Base-by-base conservation (phyloP, 768 basidiomycete genomes). In the Tricholoma flavovirens region DNA sequence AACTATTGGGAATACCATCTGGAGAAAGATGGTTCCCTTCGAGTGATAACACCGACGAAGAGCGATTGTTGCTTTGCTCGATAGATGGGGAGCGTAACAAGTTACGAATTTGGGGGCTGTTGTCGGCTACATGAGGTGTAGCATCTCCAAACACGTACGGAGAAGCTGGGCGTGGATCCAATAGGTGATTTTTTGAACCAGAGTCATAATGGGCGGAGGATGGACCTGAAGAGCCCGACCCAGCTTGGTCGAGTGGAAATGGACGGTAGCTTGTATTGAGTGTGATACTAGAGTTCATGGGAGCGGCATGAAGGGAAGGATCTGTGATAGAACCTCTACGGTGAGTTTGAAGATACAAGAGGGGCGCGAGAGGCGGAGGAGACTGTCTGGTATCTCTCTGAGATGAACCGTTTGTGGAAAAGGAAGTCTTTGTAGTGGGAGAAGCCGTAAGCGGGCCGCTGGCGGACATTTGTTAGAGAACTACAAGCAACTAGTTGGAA, bases 241-340 rank as follows among this genome's bases (percentile, higher is more conserved):
- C 52, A 12, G 60, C 62, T 42, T 65, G 67, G 32, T 70, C 67
- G 8, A 56, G 33, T 32, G 55, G 61, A 40, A 40, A 8, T 38
- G 61, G 62, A 24, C 67, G 68, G 60, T 66, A 67, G 36, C 21
- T 59, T 43, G 62, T 59, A 64, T 62, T 65, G 30, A 63, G 59
- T 56, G 72, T 73, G 43, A 64, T 49, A 51, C 53, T 67, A 4
- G 77, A 70, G 35, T 53, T 53, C 52, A 53, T 53, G 36, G 52
- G 38, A 24, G 82, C 75, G 57, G 84, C 83, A 71, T 89, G 87
- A 50, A 90, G 77, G 40, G 86, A 84, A 3, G 89, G 89, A 75
- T 92, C 90, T 7, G 89, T 89, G 66, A 90, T 86, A 1, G 90
- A 91, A 57, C 88, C 88, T 56, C 88, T 74, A n/a, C 89, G 82